These are phyloP conservation scores for Rubroshorea leprosula DNA, from an alignment of 345 rosid species.

Conservation along the genomic window DNA sequence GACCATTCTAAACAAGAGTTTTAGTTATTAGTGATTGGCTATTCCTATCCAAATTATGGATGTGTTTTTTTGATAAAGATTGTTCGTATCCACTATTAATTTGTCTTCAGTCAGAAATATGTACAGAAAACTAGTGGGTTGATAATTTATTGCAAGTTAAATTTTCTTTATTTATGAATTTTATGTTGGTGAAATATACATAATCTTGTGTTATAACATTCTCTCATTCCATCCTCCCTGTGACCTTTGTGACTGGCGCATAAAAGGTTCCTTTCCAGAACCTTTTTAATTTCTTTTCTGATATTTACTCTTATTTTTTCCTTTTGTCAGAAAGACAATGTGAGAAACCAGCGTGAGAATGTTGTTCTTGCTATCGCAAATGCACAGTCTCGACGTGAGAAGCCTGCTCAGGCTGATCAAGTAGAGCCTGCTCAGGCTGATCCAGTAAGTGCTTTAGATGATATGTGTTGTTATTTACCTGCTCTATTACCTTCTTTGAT, in stretches of 20 bases:
- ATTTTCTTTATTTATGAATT: too few species aligned
- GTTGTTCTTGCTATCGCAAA: constrained; percentile 80
- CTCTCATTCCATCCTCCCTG: not conserved
- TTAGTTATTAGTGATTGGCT: too few species aligned
- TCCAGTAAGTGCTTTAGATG: constrained; percentile 61
- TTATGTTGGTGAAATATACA: not conserved
- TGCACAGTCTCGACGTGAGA: constrained; percentile 70
- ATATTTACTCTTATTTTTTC: constrained; percentile 6
- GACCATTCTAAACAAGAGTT: too few species aligned
- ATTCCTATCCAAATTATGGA: not conserved
- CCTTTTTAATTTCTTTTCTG: constrained; percentile 3
- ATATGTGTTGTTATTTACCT: not conserved
- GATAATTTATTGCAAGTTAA: not conserved
- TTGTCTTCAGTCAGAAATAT: not conserved
- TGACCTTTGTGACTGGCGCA: too few species aligned
- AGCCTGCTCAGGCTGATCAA: constrained; percentile 63
- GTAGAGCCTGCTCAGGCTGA: constrained; percentile 65
- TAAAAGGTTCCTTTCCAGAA: not conserved
- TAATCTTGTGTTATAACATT: not conserved
- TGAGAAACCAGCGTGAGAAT: constrained; percentile 93
- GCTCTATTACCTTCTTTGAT: not conserved
- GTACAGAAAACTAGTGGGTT: not conserved
- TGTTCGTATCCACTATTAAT: not conserved
- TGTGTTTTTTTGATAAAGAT: not conserved
- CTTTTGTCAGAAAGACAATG: constrained; percentile 67